A percentile compares a stretch with the other conserved stretches of the same genome.
Conservation (phyloP, 2,329 filamentous ascomycete species). For the Dactylonectria macrodidyma region DNA sequence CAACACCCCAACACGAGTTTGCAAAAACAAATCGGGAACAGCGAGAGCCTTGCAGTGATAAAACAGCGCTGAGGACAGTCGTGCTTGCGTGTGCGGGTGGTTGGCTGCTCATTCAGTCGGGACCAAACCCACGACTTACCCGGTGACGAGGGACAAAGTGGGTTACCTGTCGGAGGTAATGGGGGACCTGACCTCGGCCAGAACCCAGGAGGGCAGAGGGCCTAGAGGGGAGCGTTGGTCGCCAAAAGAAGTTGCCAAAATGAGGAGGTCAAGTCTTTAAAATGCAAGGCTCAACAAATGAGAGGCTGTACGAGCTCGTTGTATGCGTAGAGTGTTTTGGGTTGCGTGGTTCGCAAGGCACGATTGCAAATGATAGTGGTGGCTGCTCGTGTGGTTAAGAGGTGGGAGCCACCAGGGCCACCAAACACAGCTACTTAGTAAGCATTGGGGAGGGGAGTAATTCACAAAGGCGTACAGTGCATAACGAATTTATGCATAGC, state of each 20-base stretch:
- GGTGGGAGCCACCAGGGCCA: constrained; percentile 30
- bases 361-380: constrained; percentile 35
- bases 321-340: constrained; percentile 9
- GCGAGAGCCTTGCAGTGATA: constrained; percentile 21
- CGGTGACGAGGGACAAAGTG: constrained; percentile 41
- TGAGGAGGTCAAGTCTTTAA: constrained; percentile 7
- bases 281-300: constrained; percentile 19
- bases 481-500: neutral
- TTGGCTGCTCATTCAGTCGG: constrained; percentile 24
- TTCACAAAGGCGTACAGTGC: neutral
- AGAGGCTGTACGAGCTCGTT: constrained; percentile 11
- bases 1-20: constrained; percentile 11
- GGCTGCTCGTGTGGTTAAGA: constrained; percentile 33
- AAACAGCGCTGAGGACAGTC: constrained; percentile 6
- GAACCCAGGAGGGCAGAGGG: constrained; percentile 17
- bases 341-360: constrained; percentile 25
- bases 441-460: constrained; percentile 7
- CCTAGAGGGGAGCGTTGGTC: constrained; percentile 25
- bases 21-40: constrained; percentile 3
- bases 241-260: constrained; percentile 20
- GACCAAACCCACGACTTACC: constrained; percentile 44
- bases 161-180: constrained; percentile 38
- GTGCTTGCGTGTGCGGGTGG: constrained; percentile 11
- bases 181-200: constrained; percentile 30
- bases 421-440: constrained; percentile 22